Conservation (phyloP, 2,329 filamentous ascomycete species). For the Penicillium griseofulvum region DNA sequence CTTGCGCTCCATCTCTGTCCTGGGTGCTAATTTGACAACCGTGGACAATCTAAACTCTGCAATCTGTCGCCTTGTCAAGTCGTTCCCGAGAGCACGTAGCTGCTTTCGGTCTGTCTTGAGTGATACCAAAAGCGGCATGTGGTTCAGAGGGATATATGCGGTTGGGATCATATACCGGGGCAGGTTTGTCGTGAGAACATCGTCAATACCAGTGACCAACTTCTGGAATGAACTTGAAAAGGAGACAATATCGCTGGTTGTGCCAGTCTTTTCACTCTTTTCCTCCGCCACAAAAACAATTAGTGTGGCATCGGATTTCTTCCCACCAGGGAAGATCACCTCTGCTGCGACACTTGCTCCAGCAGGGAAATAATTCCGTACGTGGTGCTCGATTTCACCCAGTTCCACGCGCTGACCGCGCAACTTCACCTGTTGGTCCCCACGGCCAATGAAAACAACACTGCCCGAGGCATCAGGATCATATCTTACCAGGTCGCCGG, state of each 20-base stretch:
- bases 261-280: conserved; percentile 25
- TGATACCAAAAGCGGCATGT: conserved; percentile 38
- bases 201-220: conserved; percentile 32
- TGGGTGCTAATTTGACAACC: conserved; percentile 11
- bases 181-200: conserved; percentile 26
- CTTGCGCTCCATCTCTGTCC: conserved; percentile 26
- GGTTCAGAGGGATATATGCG: conserved; percentile 39
- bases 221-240: conserved; percentile 25
- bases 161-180: conserved; percentile 42
- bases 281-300: conserved; percentile 47
- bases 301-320: conserved; percentile 44
- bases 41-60: conserved; percentile 8
- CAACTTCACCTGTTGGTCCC: conserved; percentile 6
- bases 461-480: conserved; percentile 12
- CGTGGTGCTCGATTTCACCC: conserved; percentile 34
- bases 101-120: conserved; percentile 31
- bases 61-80: conserved; percentile 15
- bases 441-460: conserved; percentile 4
- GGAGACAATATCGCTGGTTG: neutral
- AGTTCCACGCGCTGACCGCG: conserved; percentile 7
- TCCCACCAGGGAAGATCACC: conserved; percentile 1
- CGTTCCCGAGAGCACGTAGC: conserved; percentile 24
- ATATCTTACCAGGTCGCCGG: conserved; percentile 32
- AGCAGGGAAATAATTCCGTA: conserved; percentile 35
- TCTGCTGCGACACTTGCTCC: conserved; percentile 50